These are phyloP conservation scores for Castanea sativa DNA, from an alignment of 306 rosid genomes.

Conservation along the genomic window DNA sequence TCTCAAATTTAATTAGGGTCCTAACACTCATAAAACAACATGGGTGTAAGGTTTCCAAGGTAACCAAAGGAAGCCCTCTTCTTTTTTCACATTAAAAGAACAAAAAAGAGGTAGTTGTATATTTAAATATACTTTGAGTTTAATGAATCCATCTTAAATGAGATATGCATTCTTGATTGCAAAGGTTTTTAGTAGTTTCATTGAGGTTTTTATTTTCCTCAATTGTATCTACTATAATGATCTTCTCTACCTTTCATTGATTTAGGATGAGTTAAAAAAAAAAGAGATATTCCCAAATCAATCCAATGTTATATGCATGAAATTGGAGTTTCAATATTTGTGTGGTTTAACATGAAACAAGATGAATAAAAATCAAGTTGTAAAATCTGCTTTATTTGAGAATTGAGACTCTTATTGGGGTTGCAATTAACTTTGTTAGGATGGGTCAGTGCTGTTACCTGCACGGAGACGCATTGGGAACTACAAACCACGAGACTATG, in stretches of 20 bases:
- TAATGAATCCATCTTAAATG: neutral
- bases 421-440: neutral
- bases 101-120: neutral
- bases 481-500: neutral
- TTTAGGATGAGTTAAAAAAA: slow-evolving; percentile 12
- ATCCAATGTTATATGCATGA: slow-evolving; percentile 40
- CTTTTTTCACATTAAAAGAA: neutral
- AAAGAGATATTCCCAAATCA: slow-evolving; percentile 24
- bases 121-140: neutral
- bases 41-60: neutral
- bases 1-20: too few relatives aligned
- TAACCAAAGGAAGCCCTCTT: neutral
- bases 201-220: neutral
- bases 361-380: neutral
- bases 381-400: neutral
- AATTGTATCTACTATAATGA: neutral
- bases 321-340: slow-evolving; percentile 2
- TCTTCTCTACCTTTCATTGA: neutral
- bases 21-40: too few relatives aligned
- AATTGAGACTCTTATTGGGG: neutral
- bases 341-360: slow-evolving; percentile 19
- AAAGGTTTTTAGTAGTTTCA: too few relatives aligned
- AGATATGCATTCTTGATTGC: too few relatives aligned
- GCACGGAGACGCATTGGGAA: neutral
- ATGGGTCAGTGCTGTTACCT: slow-evolving; percentile 10